Conservation (phyloP, 169 alveolate species). For the Eimeria sp. region DNA sequence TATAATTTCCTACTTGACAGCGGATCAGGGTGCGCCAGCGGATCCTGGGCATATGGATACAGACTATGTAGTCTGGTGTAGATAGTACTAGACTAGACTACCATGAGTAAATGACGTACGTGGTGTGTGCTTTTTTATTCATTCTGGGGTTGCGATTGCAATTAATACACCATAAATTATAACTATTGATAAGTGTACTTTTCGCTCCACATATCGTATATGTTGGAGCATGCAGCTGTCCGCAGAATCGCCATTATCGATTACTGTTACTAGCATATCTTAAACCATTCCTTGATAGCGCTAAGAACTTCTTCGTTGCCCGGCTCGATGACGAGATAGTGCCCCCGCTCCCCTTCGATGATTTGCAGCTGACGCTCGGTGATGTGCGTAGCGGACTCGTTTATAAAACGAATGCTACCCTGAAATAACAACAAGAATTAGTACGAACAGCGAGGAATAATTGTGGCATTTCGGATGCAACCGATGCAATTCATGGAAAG, state of each 20-base stretch:
- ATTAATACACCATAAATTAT: background rate
- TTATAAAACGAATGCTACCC: slow-evolving; percentile 58
- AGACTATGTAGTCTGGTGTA: no score
- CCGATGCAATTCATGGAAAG: background rate
- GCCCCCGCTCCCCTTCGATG: slow-evolving; percentile 63
- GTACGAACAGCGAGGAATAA: background rate
- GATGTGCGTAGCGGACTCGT: slow-evolving; percentile 40
- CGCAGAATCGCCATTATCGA: background rate
- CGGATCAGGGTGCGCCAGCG: background rate
- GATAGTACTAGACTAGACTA: background rate
- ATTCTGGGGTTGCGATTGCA: background rate
- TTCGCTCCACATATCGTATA: background rate
- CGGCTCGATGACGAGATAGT: slow-evolving; percentile 66
- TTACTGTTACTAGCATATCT: background rate
- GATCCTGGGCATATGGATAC: background rate
- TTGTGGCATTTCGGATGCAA: background rate
- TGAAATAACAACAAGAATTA: background rate
- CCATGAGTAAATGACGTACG: background rate
- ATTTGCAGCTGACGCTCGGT: slow-evolving; percentile 37
- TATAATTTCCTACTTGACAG: background rate
- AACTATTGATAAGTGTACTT: background rate
- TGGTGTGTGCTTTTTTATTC: background rate
- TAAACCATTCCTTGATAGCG: slow-evolving; percentile 43
- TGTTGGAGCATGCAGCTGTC: background rate
- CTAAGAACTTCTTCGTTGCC: slow-evolving; percentile 21